These are phyloP conservation scores for Lobosporangium transversale DNA, from an alignment of 192 early-diverging fungal species.

Conservation along the genomic window DNA sequence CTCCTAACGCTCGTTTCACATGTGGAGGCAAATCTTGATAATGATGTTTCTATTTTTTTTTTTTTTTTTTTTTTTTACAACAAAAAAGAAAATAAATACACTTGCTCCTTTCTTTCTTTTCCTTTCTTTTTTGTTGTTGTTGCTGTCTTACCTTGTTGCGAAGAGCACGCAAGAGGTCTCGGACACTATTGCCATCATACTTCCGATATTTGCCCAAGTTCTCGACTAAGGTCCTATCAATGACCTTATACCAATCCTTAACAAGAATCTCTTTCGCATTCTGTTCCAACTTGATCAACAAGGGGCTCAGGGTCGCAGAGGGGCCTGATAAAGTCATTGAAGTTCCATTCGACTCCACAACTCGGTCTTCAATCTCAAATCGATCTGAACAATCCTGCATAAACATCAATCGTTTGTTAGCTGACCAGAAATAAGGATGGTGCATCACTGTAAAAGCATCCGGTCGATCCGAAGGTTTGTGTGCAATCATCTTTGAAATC, in stretches of 20 bases:
- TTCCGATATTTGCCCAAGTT: constrained; percentile 93
- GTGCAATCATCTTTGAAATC: constrained; percentile 88
- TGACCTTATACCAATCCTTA: constrained; percentile 77
- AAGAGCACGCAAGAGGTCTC: constrained; percentile 89
- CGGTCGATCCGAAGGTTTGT: constrained; percentile 82
- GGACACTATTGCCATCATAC: constrained; percentile 85
- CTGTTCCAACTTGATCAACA: constrained; percentile 75
- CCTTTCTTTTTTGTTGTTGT: constrained; percentile 1
- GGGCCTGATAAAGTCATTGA: constrained; percentile 22
- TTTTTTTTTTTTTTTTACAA: constrained; percentile 15
- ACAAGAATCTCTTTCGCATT: constrained; percentile 70
- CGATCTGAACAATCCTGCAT: constrained; percentile 96
- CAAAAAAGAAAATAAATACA: not conserved
- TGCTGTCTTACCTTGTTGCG: constrained; percentile 84
- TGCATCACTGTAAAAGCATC: constrained; percentile 77
- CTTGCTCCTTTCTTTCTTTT: constrained; percentile 1
- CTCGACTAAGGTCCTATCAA: constrained; percentile 77
- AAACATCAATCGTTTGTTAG: constrained; percentile 85
- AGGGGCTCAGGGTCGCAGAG: constrained; percentile 68
- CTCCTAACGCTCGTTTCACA: constrained; percentile 81
- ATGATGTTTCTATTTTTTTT: constrained; percentile 84
- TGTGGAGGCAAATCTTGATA: constrained; percentile 89
- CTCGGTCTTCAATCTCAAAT: constrained; percentile 85
- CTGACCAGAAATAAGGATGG: constrained; percentile 97
- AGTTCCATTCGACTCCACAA: not conserved